Base-by-base conservation (phyloP, 805 yeast species). In the Wickerhamiella cacticola region DNA sequence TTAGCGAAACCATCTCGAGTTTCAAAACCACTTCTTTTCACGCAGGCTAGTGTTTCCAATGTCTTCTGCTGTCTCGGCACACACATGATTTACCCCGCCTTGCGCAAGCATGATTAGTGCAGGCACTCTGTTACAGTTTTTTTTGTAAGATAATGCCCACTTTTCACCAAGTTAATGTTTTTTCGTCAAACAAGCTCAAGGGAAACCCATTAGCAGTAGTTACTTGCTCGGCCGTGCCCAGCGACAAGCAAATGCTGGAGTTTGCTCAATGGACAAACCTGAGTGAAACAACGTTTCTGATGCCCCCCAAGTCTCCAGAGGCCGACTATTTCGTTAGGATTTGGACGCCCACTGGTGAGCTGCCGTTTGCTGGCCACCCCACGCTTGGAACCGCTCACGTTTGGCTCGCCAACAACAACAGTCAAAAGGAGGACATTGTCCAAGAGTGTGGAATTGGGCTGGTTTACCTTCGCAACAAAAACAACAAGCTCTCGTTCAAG, bases 351-450 rank as follows among this genome's bases (percentile, higher is more conserved):
- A 52, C 35, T 2, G 35, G 40, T 2, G 81, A 77, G 53, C 56
- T 77, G 21, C 78, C 79, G 6, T 77, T 76, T 63, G 81, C 82
- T 1, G 82, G 82, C 5, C 82, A 77, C 53, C 82, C 82, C 2
- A 76, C 79, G 0, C 53, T 76, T 26, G 82, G 81, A 6, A 54
- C 58, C 1, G 50, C 53, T 2, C 42, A 45, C n/a, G 56, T 56
- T 0, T 33, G 54, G 33, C 19, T 41, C 1, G 75, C 70, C 12
- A 76, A 55, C 10, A 29, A 21, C 0, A 52, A 48, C 4, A 41
- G 53, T 13, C 79, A 58, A 42, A 57, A 26, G n/a, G 18, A 15
- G 21, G 19, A 16, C 8, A 15, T 53, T 2, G 28, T 48, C 9
- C 58, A 55, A 39, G 52, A 56, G 23, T 55, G 59, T 38, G 26